Evolutionary conservation across 2,329 filamentous ascomycete genomes (phyloP).

Genomic region (Trichoderma oligosporum): DNA sequence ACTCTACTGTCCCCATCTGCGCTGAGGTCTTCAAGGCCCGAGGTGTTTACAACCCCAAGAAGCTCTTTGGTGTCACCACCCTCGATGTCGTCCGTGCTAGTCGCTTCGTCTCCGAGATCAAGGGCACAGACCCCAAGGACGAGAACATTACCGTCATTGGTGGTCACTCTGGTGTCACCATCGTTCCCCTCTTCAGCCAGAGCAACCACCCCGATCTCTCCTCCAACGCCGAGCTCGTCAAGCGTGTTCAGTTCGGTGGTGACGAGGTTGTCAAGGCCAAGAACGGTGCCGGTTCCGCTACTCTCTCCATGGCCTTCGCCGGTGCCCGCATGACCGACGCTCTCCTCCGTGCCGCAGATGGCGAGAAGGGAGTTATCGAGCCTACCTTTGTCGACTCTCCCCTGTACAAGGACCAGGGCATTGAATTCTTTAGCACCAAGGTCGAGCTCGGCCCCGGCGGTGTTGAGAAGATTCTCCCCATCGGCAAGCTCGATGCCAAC

Average conservation of each 20-base stretch:
- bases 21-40: conserved; percentile 93
- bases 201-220: conserved; percentile 79
- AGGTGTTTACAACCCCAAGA: conserved; percentile 98
- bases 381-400: conserved; percentile 96
- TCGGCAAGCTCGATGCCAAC: conserved; percentile 77
- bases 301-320: conserved; percentile 97
- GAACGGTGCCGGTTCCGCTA: conserved; percentile 94
- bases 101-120: conserved; percentile 95
- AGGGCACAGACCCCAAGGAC: conserved; percentile 81
- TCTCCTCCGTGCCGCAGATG: conserved; percentile 85
- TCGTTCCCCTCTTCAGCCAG: conserved; percentile 96
- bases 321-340: conserved; percentile 82
- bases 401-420: conserved; percentile 96
- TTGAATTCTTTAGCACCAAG: conserved; percentile 94
- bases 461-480: conserved; percentile 85
- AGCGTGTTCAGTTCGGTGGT: conserved; percentile 97
- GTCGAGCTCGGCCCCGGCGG: conserved; percentile 96
- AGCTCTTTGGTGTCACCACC: conserved; percentile 98
- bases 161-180: conserved; percentile 96
- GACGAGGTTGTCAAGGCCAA: conserved; percentile 99
- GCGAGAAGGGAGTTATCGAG: conserved; percentile 93
- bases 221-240: conserved; percentile 74
- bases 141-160: conserved; percentile 96
- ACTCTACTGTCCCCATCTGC: conserved; percentile 98
- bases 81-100: conserved; percentile 97